phyloP scores from a whole-genome alignment of 2,329 filamentous ascomycete species.

The Alternaria hordeiaustralica region DNA sequence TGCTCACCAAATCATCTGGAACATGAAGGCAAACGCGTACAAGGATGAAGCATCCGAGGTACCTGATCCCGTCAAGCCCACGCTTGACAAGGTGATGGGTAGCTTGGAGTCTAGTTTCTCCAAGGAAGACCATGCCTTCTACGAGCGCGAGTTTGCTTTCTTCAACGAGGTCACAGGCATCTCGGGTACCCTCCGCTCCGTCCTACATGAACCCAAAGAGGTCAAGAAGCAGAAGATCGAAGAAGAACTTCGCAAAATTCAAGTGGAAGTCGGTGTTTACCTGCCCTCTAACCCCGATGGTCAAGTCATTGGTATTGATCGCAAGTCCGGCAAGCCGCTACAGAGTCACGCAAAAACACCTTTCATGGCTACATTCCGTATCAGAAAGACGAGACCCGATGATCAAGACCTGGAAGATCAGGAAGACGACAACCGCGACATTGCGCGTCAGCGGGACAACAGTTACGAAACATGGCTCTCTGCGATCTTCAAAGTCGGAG shows the following conservation, averaged over 20 bases:
- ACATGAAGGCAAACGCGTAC: conserved; percentile 99
- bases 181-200: conserved; percentile 92
- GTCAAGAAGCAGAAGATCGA: conserved; percentile 99
- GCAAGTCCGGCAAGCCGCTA: conserved; percentile 95
- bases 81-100: conserved; percentile 85
- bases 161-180: conserved; percentile 96
- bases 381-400: conserved; percentile 75
- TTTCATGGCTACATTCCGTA: conserved; percentile 98
- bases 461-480: conserved; percentile 98
- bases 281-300: conserved; percentile 96
- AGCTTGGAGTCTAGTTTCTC: conserved; percentile 86
- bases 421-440: conserved; percentile 41
- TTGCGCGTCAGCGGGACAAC: conserved; percentile 48
- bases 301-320: conserved; percentile 95
- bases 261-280: conserved; percentile 96
- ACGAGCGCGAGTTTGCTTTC: conserved; percentile 95
- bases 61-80: conserved; percentile 92
- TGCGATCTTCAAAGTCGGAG: conserved; percentile 99
- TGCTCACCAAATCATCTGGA: conserved; percentile 99
- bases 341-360: conserved; percentile 98
- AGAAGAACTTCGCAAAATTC: conserved; percentile 95
- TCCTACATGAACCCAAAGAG: conserved; percentile 88
- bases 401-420: conserved; percentile 33
- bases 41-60: conserved; percentile 94
- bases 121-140: conserved; percentile 79